These are phyloP conservation scores for Trypethelium eluteriae DNA, from an alignment of 495 filamentous ascomycete genomes.

Conservation along the genomic window DNA sequence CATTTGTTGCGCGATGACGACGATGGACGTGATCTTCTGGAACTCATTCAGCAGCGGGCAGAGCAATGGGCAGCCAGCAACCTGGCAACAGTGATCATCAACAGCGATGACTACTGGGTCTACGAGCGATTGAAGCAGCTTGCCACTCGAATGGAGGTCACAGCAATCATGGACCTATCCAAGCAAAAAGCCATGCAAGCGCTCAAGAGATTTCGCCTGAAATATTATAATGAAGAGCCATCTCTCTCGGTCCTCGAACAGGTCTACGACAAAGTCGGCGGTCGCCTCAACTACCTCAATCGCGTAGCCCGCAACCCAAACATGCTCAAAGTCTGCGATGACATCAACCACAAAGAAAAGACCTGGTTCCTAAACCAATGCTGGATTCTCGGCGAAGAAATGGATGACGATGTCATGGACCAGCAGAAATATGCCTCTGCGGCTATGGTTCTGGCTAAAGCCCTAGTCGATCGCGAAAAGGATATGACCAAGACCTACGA, in stretches of 20 bases:
- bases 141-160: conserved; percentile 84
- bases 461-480: conserved; percentile 73
- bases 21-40: conserved; percentile 80
- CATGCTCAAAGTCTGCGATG: conserved; percentile 67
- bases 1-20: conserved; percentile 88
- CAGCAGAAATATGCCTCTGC: conserved; percentile 94
- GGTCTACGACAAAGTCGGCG: conserved; percentile 78
- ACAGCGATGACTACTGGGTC: conserved; percentile 96
- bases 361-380: conserved; percentile 90
- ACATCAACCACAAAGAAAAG: conserved; percentile 75
- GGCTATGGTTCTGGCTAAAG: conserved; percentile 86
- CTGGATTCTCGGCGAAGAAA: conserved; percentile 82
- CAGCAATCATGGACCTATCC: conserved; percentile 70
- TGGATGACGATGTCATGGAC: conserved; percentile 99
- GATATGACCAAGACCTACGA: conserved; percentile 58
- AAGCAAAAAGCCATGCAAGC: conserved; percentile 69
- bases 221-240: conserved; percentile 56
- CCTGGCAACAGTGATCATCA: conserved; percentile 82
- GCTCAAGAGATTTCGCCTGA: conserved; percentile 62
- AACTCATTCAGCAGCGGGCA: conserved; percentile 89
- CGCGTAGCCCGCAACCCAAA: conserved; percentile 73
- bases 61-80: conserved; percentile 91
- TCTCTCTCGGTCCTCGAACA: conserved; percentile 51
- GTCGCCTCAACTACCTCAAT: conserved; percentile 76
- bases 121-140: conserved; percentile 89